Evolutionary conservation across 2,329 filamentous ascomycete genomes (phyloP), one percentile per base, ranked within the genome.

Genomic region (Neoscytalidium dimidiatum): DNA sequence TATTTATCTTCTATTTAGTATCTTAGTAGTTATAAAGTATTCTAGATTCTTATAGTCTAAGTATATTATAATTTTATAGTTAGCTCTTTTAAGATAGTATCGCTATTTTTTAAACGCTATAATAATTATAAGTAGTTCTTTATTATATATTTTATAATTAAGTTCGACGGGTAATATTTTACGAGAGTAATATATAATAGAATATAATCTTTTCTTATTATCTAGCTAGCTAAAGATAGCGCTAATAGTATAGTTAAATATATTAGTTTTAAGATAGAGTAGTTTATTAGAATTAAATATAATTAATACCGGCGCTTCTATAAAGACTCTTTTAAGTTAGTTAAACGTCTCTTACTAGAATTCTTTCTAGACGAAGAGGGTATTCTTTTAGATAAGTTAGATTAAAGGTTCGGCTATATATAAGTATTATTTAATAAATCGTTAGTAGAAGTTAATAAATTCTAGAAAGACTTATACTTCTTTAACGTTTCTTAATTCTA

Each of bases 121-220:
- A n/a, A 78, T 61, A 48, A 78, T 74, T 1, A 72, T 72, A 7
- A 77, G 41, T 1, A 79, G 67, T 68, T 77, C 72, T 58, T 77
- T 75, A 53, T 78, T 66, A 56, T 77, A 69, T 14, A 75, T 75
- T 3, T 75, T 46, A 66, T 77, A 77, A 64, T 77, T 77, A 4
- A 57, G 67, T 66, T 76, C 64, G 1, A 64, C 67, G 7, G 58
- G 66, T 13, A 21, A 49, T 29, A 64, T 69, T 17, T 66, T 28
- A 8, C 43, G 5, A 46, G 41, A 44, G 17, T 44, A 44, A 17
- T 17, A 44, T 11, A 4, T 17, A 17, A 44, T 5, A 5, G 1
- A n/a, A 5, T 44, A n/a, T 2, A 44, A 2, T 33, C 31, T 5
- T 33, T 11, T 11, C 11, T 33, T 6, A 11, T 33, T 11, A 11